These are phyloP conservation scores for Malus domestica DNA, from an alignment of 306 rosid species.

Conservation along the genomic window ASM211411v1 NC_041794.1:32459001-32459500, in stretches of 20 bases:
- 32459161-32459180: slow-evolving; percentile 85
- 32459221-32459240: slow-evolving; percentile 85
- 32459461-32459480: slow-evolving; percentile 78
- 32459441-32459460: slow-evolving; percentile 65
- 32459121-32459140: slow-evolving; percentile 82
- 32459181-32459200: slow-evolving; percentile 59
- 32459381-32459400: slow-evolving; percentile 95
- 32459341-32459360: slow-evolving; percentile 98
- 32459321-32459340: slow-evolving; percentile 75
- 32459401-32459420: slow-evolving; percentile 96
- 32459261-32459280: slow-evolving; percentile 94
- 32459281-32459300: slow-evolving; percentile 79
- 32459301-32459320: slow-evolving; percentile 79
- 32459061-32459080: slow-evolving; percentile 84
- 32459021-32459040: slow-evolving; percentile 90
- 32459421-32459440: slow-evolving; percentile 91
- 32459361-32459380: slow-evolving; percentile 93
- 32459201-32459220: slow-evolving; percentile 75
- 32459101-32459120: slow-evolving; percentile 83
- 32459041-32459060: slow-evolving; percentile 88
- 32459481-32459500: slow-evolving; percentile 84
- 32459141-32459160: slow-evolving; percentile 95
- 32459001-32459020: slow-evolving; percentile 69
- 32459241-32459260: slow-evolving; percentile 95
- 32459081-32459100: slow-evolving; percentile 53